Evolutionary conservation across 371 early-diverging fungal genomes (phyloP), one percentile per base, ranked within the genome.

Genomic region (Actinomortierella wolfii): DNA sequence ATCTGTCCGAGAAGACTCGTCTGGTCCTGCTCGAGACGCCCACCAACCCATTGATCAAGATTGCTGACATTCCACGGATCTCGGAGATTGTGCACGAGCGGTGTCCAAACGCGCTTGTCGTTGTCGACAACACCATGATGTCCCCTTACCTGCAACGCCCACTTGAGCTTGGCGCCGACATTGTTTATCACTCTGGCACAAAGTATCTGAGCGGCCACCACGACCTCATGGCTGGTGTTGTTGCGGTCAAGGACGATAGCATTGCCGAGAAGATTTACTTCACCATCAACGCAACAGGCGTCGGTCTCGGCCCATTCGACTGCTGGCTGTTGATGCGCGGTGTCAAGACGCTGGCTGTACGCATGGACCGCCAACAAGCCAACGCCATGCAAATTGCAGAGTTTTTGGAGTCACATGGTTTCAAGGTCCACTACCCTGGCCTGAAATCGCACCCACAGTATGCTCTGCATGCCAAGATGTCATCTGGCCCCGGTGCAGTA

Each of bases 121-220:
- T 94, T 21, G 96, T 96, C 3, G 96, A 96, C 68, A 96, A 96
- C 68, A 96, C 96, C 60, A 94, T 96, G 92, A 92, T 94, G 94
- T 87, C 87, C 20, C 96, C 96, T 28, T 89, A 92, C 55, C 80
- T 94, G n/a, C 92, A 92, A 75, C 81, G 87, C 23, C 89, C 94
- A 1, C 78, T 96, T n/a, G 89, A 91, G 48, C 78, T 92, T 20
- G 96, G 95, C 23, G 95, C 94, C 5, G 94, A 94, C 76, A 90
- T 96, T 56, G 89, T 84, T 1, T 92, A 92, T 53, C 93, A 96
- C 61, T 91, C 91, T 8, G 94, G 89, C 13, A 96, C 95, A 25
- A 96, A 96, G 77, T 94, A 91, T 75, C 79, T 96, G 26, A 88
- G 89, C 25, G 96, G 96, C n/a, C 96, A 96, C 71, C 93, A 92